Conservation (phyloP, 768 basidiomycete genomes). For the Collybiopsis luxurians region DNA sequence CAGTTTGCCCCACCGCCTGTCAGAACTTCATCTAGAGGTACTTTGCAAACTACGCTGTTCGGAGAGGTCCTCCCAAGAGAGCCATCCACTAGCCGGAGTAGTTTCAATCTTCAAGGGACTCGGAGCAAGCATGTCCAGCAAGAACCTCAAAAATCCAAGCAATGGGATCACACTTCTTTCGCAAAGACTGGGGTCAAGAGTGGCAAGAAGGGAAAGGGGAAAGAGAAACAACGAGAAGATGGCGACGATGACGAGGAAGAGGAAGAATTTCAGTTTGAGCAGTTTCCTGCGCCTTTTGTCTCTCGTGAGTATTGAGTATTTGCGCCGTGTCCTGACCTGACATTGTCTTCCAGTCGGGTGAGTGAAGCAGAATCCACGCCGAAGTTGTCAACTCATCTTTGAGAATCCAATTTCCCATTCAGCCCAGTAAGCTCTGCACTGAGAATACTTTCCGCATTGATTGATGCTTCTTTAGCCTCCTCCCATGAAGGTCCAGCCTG, state of each 20-base stretch:
- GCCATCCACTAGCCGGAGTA: slow-evolving; percentile 30
- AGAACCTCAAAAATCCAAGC: slow-evolving; percentile 66
- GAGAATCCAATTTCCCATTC: background rate
- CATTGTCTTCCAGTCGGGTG: slow-evolving; percentile 1
- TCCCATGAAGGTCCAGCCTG: slow-evolving; percentile 75
- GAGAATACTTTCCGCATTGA: background rate
- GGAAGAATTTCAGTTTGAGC: slow-evolving; percentile 69
- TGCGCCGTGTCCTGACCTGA: background rate
- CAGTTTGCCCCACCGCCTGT: slow-evolving; percentile 38
- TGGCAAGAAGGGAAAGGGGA: slow-evolving; percentile 55
- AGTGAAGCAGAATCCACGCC: background rate
- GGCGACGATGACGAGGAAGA: slow-evolving; percentile 58
- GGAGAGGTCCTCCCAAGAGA: slow-evolving; percentile 49
- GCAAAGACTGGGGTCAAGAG: slow-evolving; percentile 74
- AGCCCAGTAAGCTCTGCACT: slow-evolving; percentile 29
- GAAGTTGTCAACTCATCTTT: background rate
- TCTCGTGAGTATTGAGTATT: slow-evolving; percentile 44
- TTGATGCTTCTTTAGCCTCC: slow-evolving; percentile 51
- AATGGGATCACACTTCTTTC: slow-evolving; percentile 90
- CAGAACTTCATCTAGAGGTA: slow-evolving; percentile 32
- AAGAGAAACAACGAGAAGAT: slow-evolving; percentile 27
- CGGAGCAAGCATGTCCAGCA: slow-evolving; percentile 35
- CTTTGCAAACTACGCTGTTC: slow-evolving; percentile 63
- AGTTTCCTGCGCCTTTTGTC: slow-evolving; percentile 80
- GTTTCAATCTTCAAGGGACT: slow-evolving; percentile 31